These are phyloP conservation scores for Colletotrichum destructivum DNA, from an alignment of 2,329 filamentous ascomycete species.

Conservation along the genomic window DNA sequence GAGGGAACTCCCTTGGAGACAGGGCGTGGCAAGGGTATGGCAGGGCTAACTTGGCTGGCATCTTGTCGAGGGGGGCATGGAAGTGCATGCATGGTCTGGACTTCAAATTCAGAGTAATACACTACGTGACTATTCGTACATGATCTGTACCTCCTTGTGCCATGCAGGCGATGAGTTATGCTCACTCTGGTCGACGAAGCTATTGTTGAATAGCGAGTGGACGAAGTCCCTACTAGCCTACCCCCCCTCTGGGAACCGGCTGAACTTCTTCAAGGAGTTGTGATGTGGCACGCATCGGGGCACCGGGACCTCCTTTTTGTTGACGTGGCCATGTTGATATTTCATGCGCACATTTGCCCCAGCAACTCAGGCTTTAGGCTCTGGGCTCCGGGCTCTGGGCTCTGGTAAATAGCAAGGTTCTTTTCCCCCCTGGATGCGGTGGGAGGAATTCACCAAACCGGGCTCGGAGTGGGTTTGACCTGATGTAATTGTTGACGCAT, in stretches of 20 bases:
- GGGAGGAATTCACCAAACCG: slow-evolving; percentile 4
- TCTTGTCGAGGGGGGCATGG: slow-evolving; percentile 1
- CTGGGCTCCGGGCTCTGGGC: background rate
- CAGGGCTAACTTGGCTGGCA: background rate
- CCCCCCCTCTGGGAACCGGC: background rate
- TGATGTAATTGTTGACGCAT: slow-evolving; percentile 17
- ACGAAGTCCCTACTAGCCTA: too few relatives aligned
- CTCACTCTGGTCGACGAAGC: background rate
- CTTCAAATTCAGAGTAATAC: too few relatives aligned
- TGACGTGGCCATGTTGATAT: slow-evolving; percentile 15
- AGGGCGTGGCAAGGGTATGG: slow-evolving; percentile 11
- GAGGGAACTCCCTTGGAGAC: slow-evolving; percentile 17
- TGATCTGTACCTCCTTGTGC: background rate
- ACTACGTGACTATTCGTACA: too few relatives aligned
- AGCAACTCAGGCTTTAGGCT: background rate
- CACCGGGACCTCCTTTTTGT: background rate
- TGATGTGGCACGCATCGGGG: slow-evolving; percentile 17
- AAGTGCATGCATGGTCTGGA: slow-evolving; percentile 7
- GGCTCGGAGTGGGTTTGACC: slow-evolving; percentile 14
- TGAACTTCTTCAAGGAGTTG: background rate
- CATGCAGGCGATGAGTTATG: slow-evolving; percentile 2
- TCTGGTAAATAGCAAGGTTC: background rate
- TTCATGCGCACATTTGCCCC: background rate
- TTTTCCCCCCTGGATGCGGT: background rate
- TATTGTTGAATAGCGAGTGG: background rate